Conservation (phyloP, 2,329 filamentous ascomycete species). For the Aspergillus uvarum region DNA sequence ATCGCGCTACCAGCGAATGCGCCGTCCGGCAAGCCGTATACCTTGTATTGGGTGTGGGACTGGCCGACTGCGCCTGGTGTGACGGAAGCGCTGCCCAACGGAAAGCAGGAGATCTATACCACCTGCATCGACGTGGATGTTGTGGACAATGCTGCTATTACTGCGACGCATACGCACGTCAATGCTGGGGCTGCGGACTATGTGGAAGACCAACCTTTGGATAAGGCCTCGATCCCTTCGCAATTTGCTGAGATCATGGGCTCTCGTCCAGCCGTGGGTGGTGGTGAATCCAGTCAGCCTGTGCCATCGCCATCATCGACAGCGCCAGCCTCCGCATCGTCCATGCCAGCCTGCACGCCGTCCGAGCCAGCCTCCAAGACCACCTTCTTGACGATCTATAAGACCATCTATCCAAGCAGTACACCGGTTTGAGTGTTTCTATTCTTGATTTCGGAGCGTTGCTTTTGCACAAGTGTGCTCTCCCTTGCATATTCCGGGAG, state of each 20-base stretch:
- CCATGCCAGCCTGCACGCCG: neutral
- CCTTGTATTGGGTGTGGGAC: conserved; percentile 96
- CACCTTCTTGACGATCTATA: conserved; percentile 27
- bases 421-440: neutral
- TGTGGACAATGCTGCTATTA: conserved; percentile 18
- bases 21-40: conserved; percentile 65
- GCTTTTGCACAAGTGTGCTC: neutral
- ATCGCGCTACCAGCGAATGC: conserved; percentile 70
- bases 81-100: conserved; percentile 38
- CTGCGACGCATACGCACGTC: conserved; percentile 13
- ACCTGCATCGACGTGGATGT: conserved; percentile 52
- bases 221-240: conserved; percentile 40
- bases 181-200: conserved; percentile 21
- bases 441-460: neutral
- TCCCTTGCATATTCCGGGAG: conserved; percentile 12
- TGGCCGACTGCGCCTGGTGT: conserved; percentile 64
- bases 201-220: conserved; percentile 35
- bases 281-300: neutral
- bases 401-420: conserved; percentile 17
- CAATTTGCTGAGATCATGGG: conserved; percentile 37
- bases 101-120: conserved; percentile 50
- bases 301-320: neutral
- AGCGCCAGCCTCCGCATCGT: neutral
- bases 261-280: conserved; percentile 9
- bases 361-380: conserved; percentile 17